Evolutionary conservation across 1,284 basidiomycete genomes (phyloP).

Genomic region (Cutaneotrichosporon sp.): DNA sequence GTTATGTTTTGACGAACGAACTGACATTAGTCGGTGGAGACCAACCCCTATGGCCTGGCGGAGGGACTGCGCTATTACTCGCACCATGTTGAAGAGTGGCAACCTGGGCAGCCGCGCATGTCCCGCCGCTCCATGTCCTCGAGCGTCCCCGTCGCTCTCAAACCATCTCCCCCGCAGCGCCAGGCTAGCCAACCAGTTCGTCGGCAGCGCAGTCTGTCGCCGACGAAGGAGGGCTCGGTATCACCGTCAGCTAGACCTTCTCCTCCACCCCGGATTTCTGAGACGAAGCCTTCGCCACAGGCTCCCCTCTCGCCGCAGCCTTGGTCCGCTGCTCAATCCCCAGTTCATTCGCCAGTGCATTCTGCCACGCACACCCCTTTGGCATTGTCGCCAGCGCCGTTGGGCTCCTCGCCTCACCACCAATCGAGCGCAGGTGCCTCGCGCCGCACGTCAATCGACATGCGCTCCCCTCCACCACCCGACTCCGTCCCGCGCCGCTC

Average conservation of each 20-base stretch:
- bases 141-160: neutral
- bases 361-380: neutral
- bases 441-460: neutral
- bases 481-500: neutral
- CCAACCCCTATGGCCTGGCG: slow-evolving; percentile 62
- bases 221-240: neutral
- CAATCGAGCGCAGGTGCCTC: neutral
- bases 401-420: neutral
- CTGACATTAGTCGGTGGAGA: slow-evolving; percentile 55
- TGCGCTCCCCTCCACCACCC: neutral
- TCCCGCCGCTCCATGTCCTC: slow-evolving; percentile 13
- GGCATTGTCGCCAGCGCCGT: neutral
- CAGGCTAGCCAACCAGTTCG: neutral
- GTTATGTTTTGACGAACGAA: slow-evolving; percentile 29
- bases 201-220: slow-evolving; percentile 1
- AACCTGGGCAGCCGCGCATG: slow-evolving; percentile 49
- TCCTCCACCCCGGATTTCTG: neutral
- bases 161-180: neutral
- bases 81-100: slow-evolving; percentile 91
- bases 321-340: neutral
- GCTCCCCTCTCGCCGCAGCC: neutral
- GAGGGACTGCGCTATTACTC: slow-evolving; percentile 90
- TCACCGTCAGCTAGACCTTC: slow-evolving; percentile 2
- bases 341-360: neutral
- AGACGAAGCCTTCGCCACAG: neutral